Conservation (phyloP, 208 protist genomes). For the Leishmania martiniquensis region DNA sequence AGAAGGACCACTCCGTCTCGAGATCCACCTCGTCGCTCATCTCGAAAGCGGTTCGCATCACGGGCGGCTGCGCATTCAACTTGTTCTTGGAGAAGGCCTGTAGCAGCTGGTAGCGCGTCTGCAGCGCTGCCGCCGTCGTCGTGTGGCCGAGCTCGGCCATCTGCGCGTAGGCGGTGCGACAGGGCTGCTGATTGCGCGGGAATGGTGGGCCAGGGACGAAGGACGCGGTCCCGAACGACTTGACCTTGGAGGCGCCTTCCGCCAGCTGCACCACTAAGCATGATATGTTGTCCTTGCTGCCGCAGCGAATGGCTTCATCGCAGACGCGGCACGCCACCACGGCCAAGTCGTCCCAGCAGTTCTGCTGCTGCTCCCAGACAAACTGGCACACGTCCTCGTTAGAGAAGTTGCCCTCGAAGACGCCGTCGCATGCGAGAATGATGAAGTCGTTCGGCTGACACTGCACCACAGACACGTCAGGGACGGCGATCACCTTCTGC, state of each 20-base stretch:
- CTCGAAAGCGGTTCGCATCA: slow-evolving; percentile 86
- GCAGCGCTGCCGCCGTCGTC: slow-evolving; percentile 57
- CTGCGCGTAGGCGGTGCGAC: slow-evolving; percentile 64
- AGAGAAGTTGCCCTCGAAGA: slow-evolving; percentile 90
- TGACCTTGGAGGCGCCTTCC: slow-evolving; percentile 63
- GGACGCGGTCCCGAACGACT: slow-evolving; percentile 47
- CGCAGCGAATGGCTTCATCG: slow-evolving; percentile 88
- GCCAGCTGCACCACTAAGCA: slow-evolving; percentile 81
- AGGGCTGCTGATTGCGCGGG: slow-evolving; percentile 73
- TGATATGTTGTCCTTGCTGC: slow-evolving; percentile 93
- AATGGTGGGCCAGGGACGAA: slow-evolving; percentile 85
- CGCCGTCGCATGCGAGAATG: slow-evolving; percentile 90
- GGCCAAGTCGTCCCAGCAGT: slow-evolving; percentile 72
- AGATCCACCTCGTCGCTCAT: slow-evolving; percentile 90
- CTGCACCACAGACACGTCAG: slow-evolving; percentile 70
- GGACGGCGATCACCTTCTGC: slow-evolving; percentile 90
- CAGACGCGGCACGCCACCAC: slow-evolving; percentile 80
- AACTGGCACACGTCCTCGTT: slow-evolving; percentile 86
- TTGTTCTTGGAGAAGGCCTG: slow-evolving; percentile 69
- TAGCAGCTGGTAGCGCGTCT: slow-evolving; percentile 73
- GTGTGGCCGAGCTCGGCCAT: slow-evolving; percentile 70
- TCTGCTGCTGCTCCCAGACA: slow-evolving; percentile 62
- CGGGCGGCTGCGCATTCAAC: slow-evolving; percentile 48
- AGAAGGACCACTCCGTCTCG: slow-evolving; percentile 82
- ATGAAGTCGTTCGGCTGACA: slow-evolving; percentile 81